Evolutionary conservation across 1,139 yeast genomes (phyloP).

Genomic region (Zygoascus sp.): DNA sequence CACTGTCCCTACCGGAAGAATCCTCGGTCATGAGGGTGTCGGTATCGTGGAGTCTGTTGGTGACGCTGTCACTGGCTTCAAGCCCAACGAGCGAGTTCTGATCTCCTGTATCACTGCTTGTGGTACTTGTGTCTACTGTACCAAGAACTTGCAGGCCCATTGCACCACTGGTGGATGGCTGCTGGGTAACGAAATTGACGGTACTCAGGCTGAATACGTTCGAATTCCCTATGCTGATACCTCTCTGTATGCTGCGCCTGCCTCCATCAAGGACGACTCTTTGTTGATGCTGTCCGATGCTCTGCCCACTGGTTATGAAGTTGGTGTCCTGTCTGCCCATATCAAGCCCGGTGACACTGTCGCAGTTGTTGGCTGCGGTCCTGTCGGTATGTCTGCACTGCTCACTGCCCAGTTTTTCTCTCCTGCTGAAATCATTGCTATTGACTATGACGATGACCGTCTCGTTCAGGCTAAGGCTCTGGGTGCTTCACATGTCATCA

Average conservation of each 20-base stretch:
- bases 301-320: slow-evolving; percentile 45
- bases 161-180: slow-evolving; percentile 46
- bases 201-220: slow-evolving; percentile 41
- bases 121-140: slow-evolving; percentile 50
- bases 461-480: slow-evolving; percentile 38
- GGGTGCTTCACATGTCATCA: slow-evolving; percentile 42
- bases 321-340: slow-evolving; percentile 41
- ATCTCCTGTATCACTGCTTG: slow-evolving; percentile 50
- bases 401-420: slow-evolving; percentile 38
- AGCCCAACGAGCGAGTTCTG: slow-evolving; percentile 44
- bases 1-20: slow-evolving; percentile 42
- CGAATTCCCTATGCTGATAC: slow-evolving; percentile 42
- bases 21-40: slow-evolving; percentile 54
- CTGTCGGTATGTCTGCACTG: slow-evolving; percentile 44
- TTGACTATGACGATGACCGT: slow-evolving; percentile 43
- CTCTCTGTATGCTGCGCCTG: slow-evolving; percentile 37
- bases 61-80: slow-evolving; percentile 35
- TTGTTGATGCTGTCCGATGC: slow-evolving; percentile 44
- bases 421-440: slow-evolving; percentile 40
- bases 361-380: slow-evolving; percentile 49
- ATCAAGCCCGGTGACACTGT: slow-evolving; percentile 41
- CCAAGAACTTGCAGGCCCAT: slow-evolving; percentile 38
- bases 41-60: slow-evolving; percentile 44
- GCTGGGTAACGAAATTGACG: slow-evolving; percentile 39
- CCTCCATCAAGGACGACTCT: slow-evolving; percentile 36